Evolutionary conservation across 108 stramenopile genomes (phyloP), one percentile per base, ranked within the genome.

Genomic region (Fragilariopsis cylindrus): DNA sequence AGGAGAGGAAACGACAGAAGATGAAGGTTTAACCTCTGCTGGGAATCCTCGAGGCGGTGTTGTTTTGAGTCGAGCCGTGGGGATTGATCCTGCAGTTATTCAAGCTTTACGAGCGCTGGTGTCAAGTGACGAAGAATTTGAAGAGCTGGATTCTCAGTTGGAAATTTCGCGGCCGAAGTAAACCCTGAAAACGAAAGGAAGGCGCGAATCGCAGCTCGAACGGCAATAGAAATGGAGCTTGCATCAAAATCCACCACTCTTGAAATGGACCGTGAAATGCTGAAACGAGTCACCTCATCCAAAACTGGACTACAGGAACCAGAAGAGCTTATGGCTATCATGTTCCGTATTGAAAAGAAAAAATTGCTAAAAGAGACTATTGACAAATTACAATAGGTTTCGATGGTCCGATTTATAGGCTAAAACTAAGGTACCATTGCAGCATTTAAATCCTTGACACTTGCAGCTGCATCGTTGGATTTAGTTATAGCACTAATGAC

Each of bases 401-500:
- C 40, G 40, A 45, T 4, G 7, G 11, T 15, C 13, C 3, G 50
- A 0, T 4, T 44, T 12, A 45, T 0, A 13, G 50, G 13, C 9
- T 4, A 63, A 45, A 43, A 44, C 46, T 63, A 63, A 41, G 9
- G n/a, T 40, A 43, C 42, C 92, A 94, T 94, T 7, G 86, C 90
- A 21, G 84, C 74, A 47, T 85, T 84, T 74, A 91, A 69, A 16
- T 65, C 70, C 50, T 54, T 60, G 49, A 89, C 85, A 60, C 85
- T 81, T 19, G 54, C 68, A 21, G 72, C 77, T 48, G 82, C 71
- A 70, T 97, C 88, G 15, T 77, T 72, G 41, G 87, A 89, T 66
- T 84, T 71, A 1, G 94, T 97, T 21, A 97, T 83, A 6, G 95
- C 96, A 5, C 92, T 87, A 60, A 97, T 96, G 7, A 96, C 92